Base-by-base conservation (phyloP, 1,139 yeast genomes). In the Scheffersomyces parashehatae region DNA sequence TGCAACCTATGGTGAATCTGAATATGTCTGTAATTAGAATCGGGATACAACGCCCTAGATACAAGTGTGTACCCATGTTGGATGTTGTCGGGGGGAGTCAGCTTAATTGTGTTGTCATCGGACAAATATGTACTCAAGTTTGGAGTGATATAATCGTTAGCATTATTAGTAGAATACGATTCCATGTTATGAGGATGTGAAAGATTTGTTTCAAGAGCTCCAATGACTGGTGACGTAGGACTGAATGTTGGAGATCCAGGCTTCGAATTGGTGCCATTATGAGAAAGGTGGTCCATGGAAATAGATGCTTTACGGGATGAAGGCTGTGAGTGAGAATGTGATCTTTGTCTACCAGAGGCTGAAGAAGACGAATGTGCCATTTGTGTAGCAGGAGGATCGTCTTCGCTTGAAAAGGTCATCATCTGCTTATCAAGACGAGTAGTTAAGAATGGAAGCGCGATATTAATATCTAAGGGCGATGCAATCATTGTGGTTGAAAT, bases 1-100 rank as follows among this genome's bases (percentile, higher is more conserved):
- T 88, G 95, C 40, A 90, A 68, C 44, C 96, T 74, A 62, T 90
- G 97, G 52, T 78, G 76, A 26, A 88, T 76, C 49, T 81, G 82
- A 41, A 90, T 77, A 56, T 85, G 88, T 37, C 85, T 77, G 54
- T 79, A 85, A 54, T 83, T 81, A 13, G 83, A 73, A 58, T 89
- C 96, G 0, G 96, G 88, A 49, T 83, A 79, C 41, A 73, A 60
- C 1, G 79, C 79, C 41, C 68, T 64, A 0, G 67, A 47, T 5
- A 65, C 55, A 2, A 59, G 53, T 3, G 79, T 73, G 47, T 58
- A 70, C 1, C 79, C 79, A 29, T 60, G 60, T 41, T 64, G 68
- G 32, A 69, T 60, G 46, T 65, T 68, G 40, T 68, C 73, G 4
- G 44, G 40, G 2, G 49, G 49, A 5, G 29, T 14, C 15, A 42